Evolutionary conservation across 257 asterid species (phyloP).

Genomic region (Primulina huaijiensis): DNA sequence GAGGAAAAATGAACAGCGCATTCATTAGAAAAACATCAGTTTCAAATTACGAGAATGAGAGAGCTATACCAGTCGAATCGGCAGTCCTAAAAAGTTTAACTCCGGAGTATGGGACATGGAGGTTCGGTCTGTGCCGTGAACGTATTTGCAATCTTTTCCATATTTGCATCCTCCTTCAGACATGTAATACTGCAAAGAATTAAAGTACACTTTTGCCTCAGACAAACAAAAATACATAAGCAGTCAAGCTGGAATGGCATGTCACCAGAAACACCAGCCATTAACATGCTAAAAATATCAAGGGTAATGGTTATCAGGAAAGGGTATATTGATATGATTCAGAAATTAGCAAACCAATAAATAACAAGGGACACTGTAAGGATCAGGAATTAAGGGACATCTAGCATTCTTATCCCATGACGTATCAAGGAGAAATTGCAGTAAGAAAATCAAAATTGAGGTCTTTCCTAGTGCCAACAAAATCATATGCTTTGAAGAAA

Average conservation of each 20-base stretch:
- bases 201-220: constrained; percentile 21
- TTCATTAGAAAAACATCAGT: constrained; percentile 15
- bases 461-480: background rate
- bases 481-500: background rate
- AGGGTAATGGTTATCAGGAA: constrained; percentile 6
- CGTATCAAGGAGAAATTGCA: background rate
- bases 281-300: constrained; percentile 4
- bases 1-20: background rate
- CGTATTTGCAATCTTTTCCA: constrained; percentile 62
- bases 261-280: background rate
- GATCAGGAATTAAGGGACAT: background rate
- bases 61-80: constrained; percentile 57
- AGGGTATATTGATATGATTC: background rate
- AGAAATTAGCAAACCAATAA: constrained; percentile 1
- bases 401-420: background rate
- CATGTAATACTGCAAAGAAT: constrained; percentile 63
- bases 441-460: background rate
- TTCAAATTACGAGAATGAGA: constrained; percentile 8
- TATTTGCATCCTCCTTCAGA: constrained; percentile 73
- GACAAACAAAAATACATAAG: constrained; percentile 16
- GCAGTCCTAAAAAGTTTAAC: constrained; percentile 73
- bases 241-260: constrained; percentile 6
- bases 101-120: constrained; percentile 31
- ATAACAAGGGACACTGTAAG: background rate
- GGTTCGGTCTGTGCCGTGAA: constrained; percentile 47